A percentile compares a stretch with the other conserved stretches of the same genome.
These are phyloP conservation scores for Stereum hirsutum DNA, from an alignment of 1,284 basidiomycete species.

Conservation along the genomic window DNA sequence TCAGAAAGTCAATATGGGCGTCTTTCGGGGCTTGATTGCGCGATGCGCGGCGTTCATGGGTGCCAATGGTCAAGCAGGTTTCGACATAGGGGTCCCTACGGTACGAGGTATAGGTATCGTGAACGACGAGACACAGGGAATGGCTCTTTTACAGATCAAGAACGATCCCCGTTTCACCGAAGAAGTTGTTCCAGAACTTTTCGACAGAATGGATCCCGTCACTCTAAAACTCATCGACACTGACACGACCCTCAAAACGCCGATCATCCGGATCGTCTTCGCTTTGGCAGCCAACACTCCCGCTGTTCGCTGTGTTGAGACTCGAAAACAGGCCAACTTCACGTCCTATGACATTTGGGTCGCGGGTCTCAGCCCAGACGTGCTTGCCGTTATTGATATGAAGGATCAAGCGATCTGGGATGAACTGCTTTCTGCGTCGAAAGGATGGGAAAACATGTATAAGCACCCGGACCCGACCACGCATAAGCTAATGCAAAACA, in stretches of 20 bases:
- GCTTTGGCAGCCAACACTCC: slow-evolving; percentile 10
- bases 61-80: slow-evolving; percentile 11
- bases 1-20: slow-evolving; percentile 10
- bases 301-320: too few relatives aligned
- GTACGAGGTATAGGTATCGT: slow-evolving; percentile 6
- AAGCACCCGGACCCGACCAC: too few relatives aligned
- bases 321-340: too few relatives aligned
- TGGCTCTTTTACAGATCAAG: slow-evolving; percentile 18
- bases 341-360: too few relatives aligned
- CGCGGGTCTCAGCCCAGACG: too few relatives aligned
- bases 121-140: slow-evolving; percentile 11
- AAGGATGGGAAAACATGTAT: too few relatives aligned
- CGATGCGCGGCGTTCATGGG: slow-evolving; percentile 17
- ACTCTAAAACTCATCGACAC: slow-evolving; percentile 9
- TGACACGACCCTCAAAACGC: slow-evolving; percentile 6
- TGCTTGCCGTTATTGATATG: too few relatives aligned
- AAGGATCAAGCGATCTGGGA: too few relatives aligned
- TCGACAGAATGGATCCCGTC: slow-evolving; percentile 15
- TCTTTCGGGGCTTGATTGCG: slow-evolving; percentile 14
- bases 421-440: too few relatives aligned
- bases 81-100: slow-evolving; percentile 19
- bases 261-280: slow-evolving; percentile 17
- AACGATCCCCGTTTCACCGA: slow-evolving; percentile 11
- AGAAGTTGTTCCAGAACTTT: slow-evolving; percentile 3
- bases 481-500: too few relatives aligned